These are phyloP conservation scores for Suhomyces coccinellae DNA, from an alignment of 1,139 yeast genomes.

Conservation along the genomic window DNA sequence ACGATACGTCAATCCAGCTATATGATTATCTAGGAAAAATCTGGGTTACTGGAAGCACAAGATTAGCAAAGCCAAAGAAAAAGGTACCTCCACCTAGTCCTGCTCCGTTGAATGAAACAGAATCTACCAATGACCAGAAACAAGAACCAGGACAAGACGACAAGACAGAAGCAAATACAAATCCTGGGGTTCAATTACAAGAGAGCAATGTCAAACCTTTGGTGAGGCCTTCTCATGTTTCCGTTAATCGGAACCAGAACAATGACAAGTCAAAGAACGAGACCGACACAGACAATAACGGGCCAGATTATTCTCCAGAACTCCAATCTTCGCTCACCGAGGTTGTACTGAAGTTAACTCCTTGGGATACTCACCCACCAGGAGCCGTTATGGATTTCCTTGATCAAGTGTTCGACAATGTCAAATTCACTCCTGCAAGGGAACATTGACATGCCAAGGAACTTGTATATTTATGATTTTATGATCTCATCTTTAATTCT, in stretches of 20 bases:
- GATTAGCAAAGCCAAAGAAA: conserved; percentile 2
- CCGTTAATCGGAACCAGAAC: background rate
- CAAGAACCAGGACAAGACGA: background rate
- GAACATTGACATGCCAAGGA: too few species aligned
- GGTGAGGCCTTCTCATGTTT: background rate
- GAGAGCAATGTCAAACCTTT: background rate
- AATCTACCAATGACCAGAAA: background rate
- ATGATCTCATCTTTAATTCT: too few species aligned
- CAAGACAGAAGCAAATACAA: background rate
- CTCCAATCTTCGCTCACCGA: background rate
- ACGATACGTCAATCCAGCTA: conserved; percentile 15
- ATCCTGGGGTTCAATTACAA: background rate
- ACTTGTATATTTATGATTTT: too few species aligned
- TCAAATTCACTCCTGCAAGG: too few species aligned
- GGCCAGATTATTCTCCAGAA: background rate
- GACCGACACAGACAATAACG: background rate
- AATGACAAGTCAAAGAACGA: background rate
- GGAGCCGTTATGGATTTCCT: too few species aligned
- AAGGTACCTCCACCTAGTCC: background rate
- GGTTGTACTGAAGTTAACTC: too few species aligned
- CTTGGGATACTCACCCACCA: too few species aligned
- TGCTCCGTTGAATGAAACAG: background rate
- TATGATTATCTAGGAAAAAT: conserved; percentile 38
- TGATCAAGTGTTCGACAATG: too few species aligned
- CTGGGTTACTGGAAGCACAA: conserved; percentile 36